Base-by-base conservation (phyloP, 23 red algal species). In the Pyropia yezoensis region DNA sequence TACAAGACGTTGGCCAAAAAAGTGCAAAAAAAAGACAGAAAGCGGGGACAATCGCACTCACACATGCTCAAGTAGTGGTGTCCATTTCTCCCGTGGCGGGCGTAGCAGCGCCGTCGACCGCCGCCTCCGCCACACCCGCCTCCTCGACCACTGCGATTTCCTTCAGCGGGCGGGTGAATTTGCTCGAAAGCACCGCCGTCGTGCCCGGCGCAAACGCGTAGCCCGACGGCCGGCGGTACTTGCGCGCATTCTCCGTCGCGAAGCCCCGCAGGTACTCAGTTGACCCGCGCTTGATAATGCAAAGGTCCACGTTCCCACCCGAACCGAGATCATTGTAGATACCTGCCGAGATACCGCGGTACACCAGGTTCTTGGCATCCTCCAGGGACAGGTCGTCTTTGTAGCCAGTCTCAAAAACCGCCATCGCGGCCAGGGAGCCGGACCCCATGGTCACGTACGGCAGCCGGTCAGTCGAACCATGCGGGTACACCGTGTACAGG, bases 401-500 rank as follows among this genome's bases (percentile, higher is more conserved):
- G 69, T 84, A 98, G 18, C 80, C 75, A 0, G 80, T 59, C 57
- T 98, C 94, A 61, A 98, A 98, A 13, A 98, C 86, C 2, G 94
- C 81, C 94, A 98, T 98, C 21, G 94, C 94, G n/a, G 94, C 94
- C 39, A 98, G 70, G 5, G 79, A 87, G 25, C 94, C 94, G 60
- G 78, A 87, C 18, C 94, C 94, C 94, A 98, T 98, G 4, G 85
- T 85, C 61, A 98, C 94, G 52, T 87, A 98, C 59, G 94, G 94
- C 69, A 98, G 54, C 52, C 77, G 67, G 75, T 98, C 94, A 5
- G 85, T 85, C 51, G 67, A 78, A 59, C 94, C 94, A 59, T 98
- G 94, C 8, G 94, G 94, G 83, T 98, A 98, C 8, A 98, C 85
- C 12, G 94, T 98, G 77, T 98, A 98, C 54, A 98, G 76, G 64